Conservation (phyloP, 2,329 filamentous ascomycete genomes). For the Huntiella savannae region DNA sequence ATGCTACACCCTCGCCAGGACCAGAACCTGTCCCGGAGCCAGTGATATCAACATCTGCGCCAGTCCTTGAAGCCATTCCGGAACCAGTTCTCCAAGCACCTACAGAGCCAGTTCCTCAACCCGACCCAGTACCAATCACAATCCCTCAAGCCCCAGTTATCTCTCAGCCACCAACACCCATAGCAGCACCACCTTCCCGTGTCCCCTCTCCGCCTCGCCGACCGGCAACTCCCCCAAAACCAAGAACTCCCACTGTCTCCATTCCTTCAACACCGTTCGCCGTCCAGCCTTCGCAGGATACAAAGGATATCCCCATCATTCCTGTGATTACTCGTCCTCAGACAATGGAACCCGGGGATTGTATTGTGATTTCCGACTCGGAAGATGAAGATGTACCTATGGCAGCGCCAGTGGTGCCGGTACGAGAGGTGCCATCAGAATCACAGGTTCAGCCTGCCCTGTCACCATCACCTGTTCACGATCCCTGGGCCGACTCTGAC, state of each 20-base stretch:
- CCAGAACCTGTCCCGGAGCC: too few species aligned
- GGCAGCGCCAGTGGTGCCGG: too few species aligned
- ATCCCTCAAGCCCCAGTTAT: slow-evolving; percentile 7
- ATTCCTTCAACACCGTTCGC: slow-evolving; percentile 7
- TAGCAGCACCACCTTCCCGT: neutral
- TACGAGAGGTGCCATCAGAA: too few species aligned
- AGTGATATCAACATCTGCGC: too few species aligned
- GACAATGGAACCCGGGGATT: neutral
- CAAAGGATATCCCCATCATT: neutral
- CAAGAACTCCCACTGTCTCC: neutral
- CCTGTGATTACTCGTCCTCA: neutral
- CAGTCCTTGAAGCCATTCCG: too few species aligned
- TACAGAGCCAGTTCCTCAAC: neutral
- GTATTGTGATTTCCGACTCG: slow-evolving; percentile 14
- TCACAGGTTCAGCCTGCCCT: too few species aligned
- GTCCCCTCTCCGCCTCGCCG: too few species aligned
- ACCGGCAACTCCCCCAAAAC: neutral
- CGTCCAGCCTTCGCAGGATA: neutral
- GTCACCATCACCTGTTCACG: slow-evolving; percentile 6
- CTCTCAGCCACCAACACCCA: slow-evolving; percentile 5
- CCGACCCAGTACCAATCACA: neutral
- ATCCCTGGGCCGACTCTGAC: slow-evolving; percentile 14
- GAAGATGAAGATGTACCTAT: slow-evolving; percentile 12
- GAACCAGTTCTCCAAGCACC: neutral
- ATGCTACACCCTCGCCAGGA: too few species aligned